Percentiles rank a stretch among this genome's conserved stretches.
Conservation (phyloP, 495 filamentous ascomycete genomes). For the Hypoxylon fuscum region DNA sequence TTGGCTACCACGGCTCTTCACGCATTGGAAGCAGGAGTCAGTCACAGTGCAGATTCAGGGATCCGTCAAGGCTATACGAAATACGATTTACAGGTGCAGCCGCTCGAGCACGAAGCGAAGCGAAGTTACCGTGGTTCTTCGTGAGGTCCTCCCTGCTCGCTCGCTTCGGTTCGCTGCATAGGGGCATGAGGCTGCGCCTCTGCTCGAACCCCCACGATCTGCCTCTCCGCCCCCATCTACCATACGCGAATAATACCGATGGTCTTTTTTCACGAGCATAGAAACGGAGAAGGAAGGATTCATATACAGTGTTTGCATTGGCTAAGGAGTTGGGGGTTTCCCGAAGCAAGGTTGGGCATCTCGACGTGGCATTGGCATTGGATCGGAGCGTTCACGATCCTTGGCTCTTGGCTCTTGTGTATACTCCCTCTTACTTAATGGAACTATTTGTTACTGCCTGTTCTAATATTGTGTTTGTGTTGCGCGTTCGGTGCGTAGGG, state of each 20-base stretch:
- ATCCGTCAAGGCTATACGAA: slow-evolving; percentile 15
- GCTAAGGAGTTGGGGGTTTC: slow-evolving; percentile 3
- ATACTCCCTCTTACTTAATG: slow-evolving; percentile 8
- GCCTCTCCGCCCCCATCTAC: not conserved
- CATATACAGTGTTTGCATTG: slow-evolving; percentile 9
- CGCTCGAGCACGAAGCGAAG: too few species aligned
- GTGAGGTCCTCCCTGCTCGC: too few species aligned
- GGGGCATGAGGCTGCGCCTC: slow-evolving; percentile 19
- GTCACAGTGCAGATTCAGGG: slow-evolving; percentile 1
- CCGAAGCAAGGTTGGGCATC: not conserved
- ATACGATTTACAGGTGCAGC: not conserved
- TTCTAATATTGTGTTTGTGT: not conserved
- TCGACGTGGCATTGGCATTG: slow-evolving; percentile 10
- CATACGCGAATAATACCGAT: slow-evolving; percentile 6
- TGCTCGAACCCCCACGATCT: not conserved
- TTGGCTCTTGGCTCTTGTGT: slow-evolving; percentile 26
- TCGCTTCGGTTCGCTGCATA: slow-evolving; percentile 3
- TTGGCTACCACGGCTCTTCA: not conserved
- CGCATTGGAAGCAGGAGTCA: slow-evolving; percentile 9
- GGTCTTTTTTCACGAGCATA: not conserved
- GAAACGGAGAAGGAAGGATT: not conserved
- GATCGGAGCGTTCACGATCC: slow-evolving; percentile 17
- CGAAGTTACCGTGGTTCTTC: too few species aligned
- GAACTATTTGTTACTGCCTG: slow-evolving; percentile 28
- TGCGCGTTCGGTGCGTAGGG: slow-evolving; percentile 28